Evolutionary conservation across 2,329 filamentous ascomycete genomes (phyloP), one percentile per base, ranked within the genome.

Genomic region (Monosporascus sp.): DNA sequence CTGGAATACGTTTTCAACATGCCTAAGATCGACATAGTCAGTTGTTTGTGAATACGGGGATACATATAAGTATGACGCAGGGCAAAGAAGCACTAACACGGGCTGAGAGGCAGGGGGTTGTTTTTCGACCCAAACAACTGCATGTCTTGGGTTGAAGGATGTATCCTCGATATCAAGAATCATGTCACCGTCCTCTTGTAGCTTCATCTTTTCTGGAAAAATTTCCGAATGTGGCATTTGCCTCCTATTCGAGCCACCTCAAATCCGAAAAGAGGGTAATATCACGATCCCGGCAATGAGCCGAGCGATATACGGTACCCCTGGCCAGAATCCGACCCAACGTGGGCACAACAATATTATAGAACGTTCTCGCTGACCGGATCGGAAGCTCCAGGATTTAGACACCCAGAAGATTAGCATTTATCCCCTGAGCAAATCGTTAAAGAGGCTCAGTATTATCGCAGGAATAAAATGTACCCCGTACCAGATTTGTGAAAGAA

Each of bases 1-100:
- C 16, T 74, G 62, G 61, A 82, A 82, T 5, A 81, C 65, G 37
- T 63, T 63, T 55, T 73, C 61, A 22, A 73, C 76, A 26, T 59
- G 48, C 51, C 66, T 69, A 47, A 26, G n/a, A 40, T 40, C 26
- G 31, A 14, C 9, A 53, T 58, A 41, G 56, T 51, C 48, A 51
- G 38, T 46, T 43, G 20, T 16, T 35, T 27, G 53, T 63, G 49
- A 65, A 57, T 48, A 50, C n/a, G 8, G 3, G 27, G 17, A 27
- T 27, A 27, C 14, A 31, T 19, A 46, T 8, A 31, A 41, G 24
- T 16, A 31, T 38, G 48, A 37, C 7, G 38, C 17, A 37, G 37
- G 40, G 37, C 37, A 22, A 22, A 44, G 45, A 19, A 20, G 43
- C 49, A 65, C 66, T 62, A 55, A 68, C 67, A 54, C 55, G 51